A percentile compares a stretch with the other conserved stretches of the same genome.
These are phyloP conservation scores for Litchi chinensis DNA, from an alignment of 345 rosid species.

Conservation along the genomic window DNA sequence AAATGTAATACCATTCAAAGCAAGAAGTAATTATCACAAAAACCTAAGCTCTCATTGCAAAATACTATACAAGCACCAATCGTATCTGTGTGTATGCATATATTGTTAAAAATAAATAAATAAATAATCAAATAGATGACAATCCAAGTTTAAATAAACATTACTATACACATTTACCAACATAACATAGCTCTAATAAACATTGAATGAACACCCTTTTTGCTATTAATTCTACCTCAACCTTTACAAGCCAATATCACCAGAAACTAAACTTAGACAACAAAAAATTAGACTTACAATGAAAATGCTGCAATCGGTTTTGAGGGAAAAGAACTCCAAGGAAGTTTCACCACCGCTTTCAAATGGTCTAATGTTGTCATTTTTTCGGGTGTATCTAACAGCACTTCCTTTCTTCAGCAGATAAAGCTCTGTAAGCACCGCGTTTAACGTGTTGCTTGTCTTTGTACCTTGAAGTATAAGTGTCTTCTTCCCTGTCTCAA, in stretches of 20 bases:
- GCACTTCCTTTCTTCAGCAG: conserved; percentile 78
- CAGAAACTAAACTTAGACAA: too few species aligned
- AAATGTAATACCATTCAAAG: background rate
- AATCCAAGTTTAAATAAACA: background rate
- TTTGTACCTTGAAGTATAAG: conserved; percentile 92
- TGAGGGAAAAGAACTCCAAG: conserved; percentile 85
- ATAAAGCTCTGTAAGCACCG: conserved; percentile 64
- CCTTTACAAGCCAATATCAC: background rate
- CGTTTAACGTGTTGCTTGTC: conserved; percentile 66
- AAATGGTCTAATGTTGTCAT: conserved; percentile 89
- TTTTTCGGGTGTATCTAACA: conserved; percentile 79
- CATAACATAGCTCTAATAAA: background rate
- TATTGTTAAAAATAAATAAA: background rate
- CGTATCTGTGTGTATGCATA: background rate
- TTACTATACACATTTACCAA: background rate
- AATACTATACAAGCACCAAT: background rate
- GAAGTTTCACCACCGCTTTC: conserved; percentile 94
- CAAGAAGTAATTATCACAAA: background rate
- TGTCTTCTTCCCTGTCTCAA: conserved; percentile 93
- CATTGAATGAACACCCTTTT: background rate
- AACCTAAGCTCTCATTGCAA: background rate
- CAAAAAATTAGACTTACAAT: conserved; percentile 51
- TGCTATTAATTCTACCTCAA: background rate
- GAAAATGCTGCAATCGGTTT: conserved; percentile 91
- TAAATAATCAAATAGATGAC: background rate